Percentiles rank a stretch among this genome's conserved stretches.
These are phyloP conservation scores for Blastobotrys apis DNA, from an alignment of 1,139 yeast genomes.

Conservation along the genomic window DNA sequence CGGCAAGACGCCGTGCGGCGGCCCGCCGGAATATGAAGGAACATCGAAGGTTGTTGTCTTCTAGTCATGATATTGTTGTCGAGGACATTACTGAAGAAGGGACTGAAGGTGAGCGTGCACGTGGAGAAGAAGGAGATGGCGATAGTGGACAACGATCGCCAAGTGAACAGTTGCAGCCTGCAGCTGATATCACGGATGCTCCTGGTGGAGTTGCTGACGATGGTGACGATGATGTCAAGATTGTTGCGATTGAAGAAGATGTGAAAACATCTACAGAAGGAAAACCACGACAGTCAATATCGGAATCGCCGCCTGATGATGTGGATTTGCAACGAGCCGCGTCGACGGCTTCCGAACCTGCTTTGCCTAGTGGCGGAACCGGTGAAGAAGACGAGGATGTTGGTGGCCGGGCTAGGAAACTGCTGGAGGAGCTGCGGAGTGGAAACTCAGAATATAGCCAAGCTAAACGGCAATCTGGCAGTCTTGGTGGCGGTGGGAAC, in stretches of 20 bases:
- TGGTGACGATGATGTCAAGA: slow-evolving; percentile 7
- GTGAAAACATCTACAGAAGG: not conserved
- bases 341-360: slow-evolving; percentile 14
- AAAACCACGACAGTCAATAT: not conserved
- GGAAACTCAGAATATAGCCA: slow-evolving; percentile 23
- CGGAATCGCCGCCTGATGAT: not conserved
- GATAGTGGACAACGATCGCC: not conserved
- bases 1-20: slow-evolving; percentile 78
- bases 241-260: not conserved
- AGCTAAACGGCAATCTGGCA: slow-evolving; percentile 16
- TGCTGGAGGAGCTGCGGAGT: slow-evolving; percentile 55
- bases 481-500: slow-evolving; percentile 15
- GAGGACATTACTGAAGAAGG: slow-evolving; percentile 3
- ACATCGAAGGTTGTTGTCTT: slow-evolving; percentile 21
- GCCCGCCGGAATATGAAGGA: slow-evolving; percentile 46
- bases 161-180: slow-evolving; percentile 5
- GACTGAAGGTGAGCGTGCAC: slow-evolving; percentile 1
- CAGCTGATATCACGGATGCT: slow-evolving; percentile 8
- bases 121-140: not conserved
- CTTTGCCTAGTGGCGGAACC: slow-evolving; percentile 1
- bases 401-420: slow-evolving; percentile 56
- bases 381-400: slow-evolving; percentile 41
- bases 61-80: slow-evolving; percentile 12
- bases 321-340: slow-evolving; percentile 11
- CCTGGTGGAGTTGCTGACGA: not conserved